These are phyloP conservation scores for Triangularia setosa DNA, from an alignment of 2,329 filamentous ascomycete species.

Conservation along the genomic window DNA sequence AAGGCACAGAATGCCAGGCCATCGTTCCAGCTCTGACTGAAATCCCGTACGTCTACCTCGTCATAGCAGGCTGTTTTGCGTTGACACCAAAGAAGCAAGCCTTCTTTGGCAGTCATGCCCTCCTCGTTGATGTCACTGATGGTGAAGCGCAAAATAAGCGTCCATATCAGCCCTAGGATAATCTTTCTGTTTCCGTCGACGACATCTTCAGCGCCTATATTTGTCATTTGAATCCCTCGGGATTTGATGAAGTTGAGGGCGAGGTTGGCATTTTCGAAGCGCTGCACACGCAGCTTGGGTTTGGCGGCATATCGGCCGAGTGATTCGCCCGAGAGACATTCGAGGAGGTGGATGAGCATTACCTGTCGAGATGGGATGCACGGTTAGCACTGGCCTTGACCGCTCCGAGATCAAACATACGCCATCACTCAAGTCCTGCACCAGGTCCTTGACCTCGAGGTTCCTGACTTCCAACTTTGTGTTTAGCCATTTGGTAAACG, in stretches of 20 bases:
- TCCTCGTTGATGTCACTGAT: conserved; percentile 99
- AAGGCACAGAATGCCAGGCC: conserved; percentile 94
- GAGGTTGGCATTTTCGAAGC: conserved; percentile 97
- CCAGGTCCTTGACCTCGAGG: conserved; percentile 80
- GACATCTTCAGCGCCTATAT: conserved; percentile 96
- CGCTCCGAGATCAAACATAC: conserved; percentile 54
- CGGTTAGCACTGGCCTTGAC: too few species aligned
- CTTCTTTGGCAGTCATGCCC: conserved; percentile 96
- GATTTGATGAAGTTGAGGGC: conserved; percentile 83
- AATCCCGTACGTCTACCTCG: conserved; percentile 91
- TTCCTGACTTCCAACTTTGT: conserved; percentile 80
- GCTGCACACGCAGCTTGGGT: conserved; percentile 92
- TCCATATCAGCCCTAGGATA: conserved; percentile 96
- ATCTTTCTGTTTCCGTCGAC: conserved; percentile 98
- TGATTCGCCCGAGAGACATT: conserved; percentile 91
- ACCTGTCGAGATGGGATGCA: conserved; percentile 52
- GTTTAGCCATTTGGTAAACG: conserved; percentile 99
- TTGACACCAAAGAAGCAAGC: conserved; percentile 93
- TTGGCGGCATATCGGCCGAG: conserved; percentile 95
- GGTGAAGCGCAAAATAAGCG: conserved; percentile 93
- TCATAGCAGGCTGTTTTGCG: conserved; percentile 98
- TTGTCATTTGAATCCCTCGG: conserved; percentile 92
- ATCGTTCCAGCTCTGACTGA: conserved; percentile 95
- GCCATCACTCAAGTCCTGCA: conserved; percentile 86
- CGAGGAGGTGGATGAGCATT: conserved; percentile 91